phyloP scores from a whole-genome alignment of 106 monocot genomes.

The Acorus gramineus region DNA sequence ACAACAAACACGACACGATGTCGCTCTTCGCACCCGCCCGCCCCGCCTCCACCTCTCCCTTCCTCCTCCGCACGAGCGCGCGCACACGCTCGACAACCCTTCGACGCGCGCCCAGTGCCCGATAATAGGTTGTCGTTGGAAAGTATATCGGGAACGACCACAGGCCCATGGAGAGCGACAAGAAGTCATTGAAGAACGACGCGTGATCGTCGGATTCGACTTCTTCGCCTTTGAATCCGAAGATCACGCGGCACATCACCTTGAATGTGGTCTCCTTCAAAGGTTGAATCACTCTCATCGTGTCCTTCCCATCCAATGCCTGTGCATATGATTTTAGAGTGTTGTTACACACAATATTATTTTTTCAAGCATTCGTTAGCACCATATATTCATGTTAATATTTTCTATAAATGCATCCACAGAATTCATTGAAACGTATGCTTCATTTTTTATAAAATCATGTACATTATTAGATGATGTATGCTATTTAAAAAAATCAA shows the following conservation, averaged over 20 bases:
- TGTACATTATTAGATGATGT: too few relatives aligned
- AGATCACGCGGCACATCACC: conserved; percentile 5
- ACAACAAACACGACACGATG: conserved; percentile 4
- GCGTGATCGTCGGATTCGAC: not conserved
- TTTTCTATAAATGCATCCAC: too few relatives aligned
- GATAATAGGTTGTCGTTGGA: conserved; percentile 2
- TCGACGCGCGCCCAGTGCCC: conserved; percentile 1
- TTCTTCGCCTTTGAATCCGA: conserved; percentile 2
- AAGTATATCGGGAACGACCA: conserved; percentile 7
- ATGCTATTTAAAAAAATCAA: too few relatives aligned
- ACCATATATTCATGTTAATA: too few relatives aligned
- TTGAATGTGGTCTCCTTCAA: conserved; percentile 10
- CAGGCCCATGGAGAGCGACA: conserved; percentile 1
- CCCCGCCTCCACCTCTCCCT: not conserved
- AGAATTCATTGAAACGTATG: too few relatives aligned
- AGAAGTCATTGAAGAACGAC: conserved; percentile 5
- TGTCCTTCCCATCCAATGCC: not conserved
- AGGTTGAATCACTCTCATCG: not conserved
- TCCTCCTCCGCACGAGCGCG: conserved; percentile 4
- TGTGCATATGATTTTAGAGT: too few relatives aligned
- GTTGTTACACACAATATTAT: too few relatives aligned
- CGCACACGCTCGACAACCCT: not conserved
- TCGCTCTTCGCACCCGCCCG: conserved; percentile 1
- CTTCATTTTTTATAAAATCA: too few relatives aligned
- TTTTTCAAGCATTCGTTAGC: too few relatives aligned